Conservation (phyloP, 768 basidiomycete genomes). For the Calocybe gangraenosa region DNA sequence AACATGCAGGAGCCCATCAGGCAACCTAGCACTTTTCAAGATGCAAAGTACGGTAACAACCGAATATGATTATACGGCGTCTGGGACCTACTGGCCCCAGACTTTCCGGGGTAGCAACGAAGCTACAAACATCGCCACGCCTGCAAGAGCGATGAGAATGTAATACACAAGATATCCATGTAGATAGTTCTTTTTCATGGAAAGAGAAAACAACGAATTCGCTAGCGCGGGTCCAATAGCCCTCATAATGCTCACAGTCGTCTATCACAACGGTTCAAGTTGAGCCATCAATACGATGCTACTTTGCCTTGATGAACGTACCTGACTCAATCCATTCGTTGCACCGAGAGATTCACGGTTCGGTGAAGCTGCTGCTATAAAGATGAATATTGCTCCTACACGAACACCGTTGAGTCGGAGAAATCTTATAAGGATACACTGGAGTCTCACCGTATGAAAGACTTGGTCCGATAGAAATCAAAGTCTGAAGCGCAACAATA, state of each 20-base stretch:
- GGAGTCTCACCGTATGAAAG: slow-evolving; percentile 42
- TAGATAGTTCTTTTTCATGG: slow-evolving; percentile 47
- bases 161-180: slow-evolving; percentile 58
- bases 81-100: slow-evolving; percentile 9
- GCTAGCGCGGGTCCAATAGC: slow-evolving; percentile 53
- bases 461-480: slow-evolving; percentile 40
- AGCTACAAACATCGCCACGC: slow-evolving; percentile 26
- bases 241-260: slow-evolving; percentile 7
- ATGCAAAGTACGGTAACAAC: no score
- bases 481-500: slow-evolving; percentile 43
- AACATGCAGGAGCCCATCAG: no score
- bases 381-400: slow-evolving; percentile 66
- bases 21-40: no score
- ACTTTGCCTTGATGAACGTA: background rate
- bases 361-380: slow-evolving; percentile 62
- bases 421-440: background rate
- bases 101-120: slow-evolving; percentile 30
- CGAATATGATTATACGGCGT: background rate
- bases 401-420: background rate
- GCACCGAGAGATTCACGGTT: slow-evolving; percentile 64
- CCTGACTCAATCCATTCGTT: slow-evolving; percentile 14
- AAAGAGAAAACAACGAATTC: slow-evolving; percentile 66
- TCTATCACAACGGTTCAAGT: background rate
- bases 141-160: slow-evolving; percentile 26
- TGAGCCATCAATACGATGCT: background rate